These are phyloP conservation scores for Monosporascus sp. DNA, from an alignment of 2,329 filamentous ascomycete genomes.

Conservation along the genomic window DNA sequence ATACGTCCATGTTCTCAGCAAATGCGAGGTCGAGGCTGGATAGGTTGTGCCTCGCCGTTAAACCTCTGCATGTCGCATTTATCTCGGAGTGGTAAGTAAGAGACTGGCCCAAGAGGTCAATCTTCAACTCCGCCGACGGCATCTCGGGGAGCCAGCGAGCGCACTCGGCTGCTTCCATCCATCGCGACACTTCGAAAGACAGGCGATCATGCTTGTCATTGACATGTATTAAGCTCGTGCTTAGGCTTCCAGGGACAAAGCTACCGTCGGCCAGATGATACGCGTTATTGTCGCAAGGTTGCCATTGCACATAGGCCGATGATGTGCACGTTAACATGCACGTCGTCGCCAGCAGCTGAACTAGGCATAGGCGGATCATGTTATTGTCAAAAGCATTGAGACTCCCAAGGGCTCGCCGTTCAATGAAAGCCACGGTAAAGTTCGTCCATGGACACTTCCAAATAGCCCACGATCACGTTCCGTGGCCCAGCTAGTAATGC, in stretches of 20 bases:
- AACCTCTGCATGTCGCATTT: neutral
- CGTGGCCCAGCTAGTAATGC: too few relatives aligned
- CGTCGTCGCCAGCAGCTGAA: conserved; percentile 1
- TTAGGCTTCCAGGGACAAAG: neutral
- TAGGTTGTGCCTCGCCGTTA: too few relatives aligned
- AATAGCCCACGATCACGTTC: too few relatives aligned
- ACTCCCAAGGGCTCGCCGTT: too few relatives aligned
- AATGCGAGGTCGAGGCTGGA: conserved; percentile 1
- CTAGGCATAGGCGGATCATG: neutral
- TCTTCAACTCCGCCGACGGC: neutral
- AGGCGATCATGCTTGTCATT: conserved; percentile 3
- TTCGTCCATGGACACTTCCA: too few relatives aligned
- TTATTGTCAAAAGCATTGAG: neutral
- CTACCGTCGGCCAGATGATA: neutral
- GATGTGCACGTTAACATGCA: neutral
- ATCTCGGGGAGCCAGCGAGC: neutral
- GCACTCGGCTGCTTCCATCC: neutral
- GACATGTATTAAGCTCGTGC: neutral
- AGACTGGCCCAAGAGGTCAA: neutral
- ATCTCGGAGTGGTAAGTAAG: neutral
- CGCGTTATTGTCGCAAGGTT: conserved; percentile 4
- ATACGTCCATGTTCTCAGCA: conserved; percentile 2
- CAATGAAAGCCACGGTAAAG: too few relatives aligned
- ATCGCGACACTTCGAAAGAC: neutral
- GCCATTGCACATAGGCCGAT: conserved; percentile 14